Percentiles rank a stretch among this genome's conserved stretches.
phyloP scores from a whole-genome alignment of 169 alveolate species.

The Plasmodium fragile region DNA sequence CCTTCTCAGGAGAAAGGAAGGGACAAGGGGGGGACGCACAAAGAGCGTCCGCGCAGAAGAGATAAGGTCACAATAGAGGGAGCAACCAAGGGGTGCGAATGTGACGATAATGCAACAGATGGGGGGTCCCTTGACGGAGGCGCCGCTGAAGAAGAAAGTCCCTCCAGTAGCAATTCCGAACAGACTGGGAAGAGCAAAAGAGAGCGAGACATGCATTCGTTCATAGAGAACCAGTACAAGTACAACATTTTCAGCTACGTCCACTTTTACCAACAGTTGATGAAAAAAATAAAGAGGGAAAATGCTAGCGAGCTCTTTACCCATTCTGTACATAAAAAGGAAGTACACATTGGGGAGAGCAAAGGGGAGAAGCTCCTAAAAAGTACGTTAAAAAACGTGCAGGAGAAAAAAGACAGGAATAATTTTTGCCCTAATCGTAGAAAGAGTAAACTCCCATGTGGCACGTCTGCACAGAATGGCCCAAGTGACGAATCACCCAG shows the following conservation, averaged over 20 bases:
- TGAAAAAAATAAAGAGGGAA: constrained; percentile 26
- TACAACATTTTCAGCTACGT: constrained; percentile 18
- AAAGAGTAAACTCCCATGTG: background rate
- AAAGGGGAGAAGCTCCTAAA: background rate
- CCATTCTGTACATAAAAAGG: background rate
- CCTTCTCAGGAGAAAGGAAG: background rate
- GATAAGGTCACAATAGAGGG: background rate
- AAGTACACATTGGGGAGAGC: background rate
- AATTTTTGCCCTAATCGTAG: background rate
- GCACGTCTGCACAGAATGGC: background rate
- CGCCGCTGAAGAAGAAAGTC: background rate
- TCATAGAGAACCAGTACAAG: constrained; percentile 31
- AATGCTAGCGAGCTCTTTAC: constrained; percentile 2
- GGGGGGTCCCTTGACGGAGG: background rate
- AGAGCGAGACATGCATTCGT: background rate
- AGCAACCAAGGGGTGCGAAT: background rate
- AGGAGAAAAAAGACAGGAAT: background rate
- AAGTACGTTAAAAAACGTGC: background rate
- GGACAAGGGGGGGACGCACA: background rate
- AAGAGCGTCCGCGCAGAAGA: background rate
- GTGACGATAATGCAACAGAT: background rate
- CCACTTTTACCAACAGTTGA: constrained; percentile 33
- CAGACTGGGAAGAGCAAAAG: constrained; percentile 1
- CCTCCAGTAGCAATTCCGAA: background rate
- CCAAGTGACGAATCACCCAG: background rate